Evolutionary conservation across 306 rosid genomes (phyloP), one percentile per base, ranked within the genome.

Genomic region (Alnus glutinosa): DNA sequence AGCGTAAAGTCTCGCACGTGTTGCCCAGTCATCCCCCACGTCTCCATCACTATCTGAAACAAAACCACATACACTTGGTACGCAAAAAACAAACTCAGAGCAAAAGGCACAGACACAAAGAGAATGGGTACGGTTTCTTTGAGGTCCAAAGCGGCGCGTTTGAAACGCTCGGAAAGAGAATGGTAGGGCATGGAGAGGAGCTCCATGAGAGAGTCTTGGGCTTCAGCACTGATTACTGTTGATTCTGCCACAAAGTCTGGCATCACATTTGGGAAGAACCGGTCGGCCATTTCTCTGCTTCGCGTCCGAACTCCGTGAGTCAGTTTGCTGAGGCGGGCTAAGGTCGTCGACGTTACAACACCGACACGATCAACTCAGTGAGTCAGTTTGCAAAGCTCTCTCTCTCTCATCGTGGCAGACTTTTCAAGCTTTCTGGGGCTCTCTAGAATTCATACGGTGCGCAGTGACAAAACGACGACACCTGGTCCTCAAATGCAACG

Each of bases 101-200:
- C 32, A 11, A 1, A 13, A 46, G 18, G 6, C 16, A 58, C 6
- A n/a, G 28, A n/a, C 0, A 58, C 34, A 16, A 14, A 78, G 54
- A 74, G 62, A 61, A 37, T 46, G 47, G 57, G 74, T 83, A 89
- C 91, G 78, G 92, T 85, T 87, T 92, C 91, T 85, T 89, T 90
- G 71, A 89, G 93, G 88, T 90, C 97, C 79, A 90, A 78, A 74
- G 91, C 92, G n/a, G 90, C 83, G 81, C 95, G 91, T 85, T 90
- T 87, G 80, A 92, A 87, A 44, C 82, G 92, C 81, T 90, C 83
- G 1, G 83, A 87, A 82, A 90, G 88, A 71, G 85, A 75, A 10
- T 80, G 66, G 86, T 88, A 83, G 18, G 96, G 94, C 85, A 73
- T 85, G 59, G 88, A 71, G 39, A 92, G 95, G 66, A 89, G 93